These are phyloP conservation scores for Yamadazyma taylorii DNA, from an alignment of 1,139 yeast species.

Conservation along the genomic window DNA sequence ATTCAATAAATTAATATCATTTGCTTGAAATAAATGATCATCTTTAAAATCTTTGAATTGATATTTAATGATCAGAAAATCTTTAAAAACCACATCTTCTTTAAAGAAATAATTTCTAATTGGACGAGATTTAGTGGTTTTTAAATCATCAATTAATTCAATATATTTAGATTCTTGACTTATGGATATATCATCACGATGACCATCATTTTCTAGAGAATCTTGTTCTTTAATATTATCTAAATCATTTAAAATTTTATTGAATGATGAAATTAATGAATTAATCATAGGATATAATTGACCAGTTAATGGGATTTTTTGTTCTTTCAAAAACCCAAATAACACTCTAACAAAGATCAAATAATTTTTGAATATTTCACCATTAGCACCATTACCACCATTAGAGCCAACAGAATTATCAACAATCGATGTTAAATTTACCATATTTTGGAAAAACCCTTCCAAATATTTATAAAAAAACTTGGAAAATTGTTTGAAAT, in stretches of 20 bases:
- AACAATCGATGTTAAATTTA: conserved; percentile 1
- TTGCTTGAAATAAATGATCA: conserved; percentile 35
- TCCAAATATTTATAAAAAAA: conserved; percentile 37
- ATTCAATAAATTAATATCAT: conserved; percentile 30
- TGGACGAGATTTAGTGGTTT: conserved; percentile 21
- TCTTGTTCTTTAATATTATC: conserved; percentile 1
- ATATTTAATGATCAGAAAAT: conserved; percentile 53
- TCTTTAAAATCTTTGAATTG: conserved; percentile 64
- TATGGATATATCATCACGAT: neutral
- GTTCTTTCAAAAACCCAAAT: conserved; percentile 54
- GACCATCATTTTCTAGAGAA: neutral
- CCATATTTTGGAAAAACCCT: conserved; percentile 19
- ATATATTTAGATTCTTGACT: conserved; percentile 9
- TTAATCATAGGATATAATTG: conserved; percentile 32
- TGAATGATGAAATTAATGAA: conserved; percentile 12
- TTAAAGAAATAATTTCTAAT: conserved; percentile 53
- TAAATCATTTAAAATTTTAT: conserved; percentile 5
- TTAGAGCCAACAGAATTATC: no score
- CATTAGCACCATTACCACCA: conserved; percentile 17
- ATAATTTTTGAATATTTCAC: conserved; percentile 4
- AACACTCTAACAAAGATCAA: conserved; percentile 43
- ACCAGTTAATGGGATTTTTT: conserved; percentile 39
- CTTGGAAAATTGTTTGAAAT: conserved; percentile 12
- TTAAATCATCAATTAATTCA: conserved; percentile 11
- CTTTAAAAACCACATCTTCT: conserved; percentile 66